phyloP scores from a whole-genome alignment of 345 rosid species.

The Crucihimalaya himalaica region DNA sequence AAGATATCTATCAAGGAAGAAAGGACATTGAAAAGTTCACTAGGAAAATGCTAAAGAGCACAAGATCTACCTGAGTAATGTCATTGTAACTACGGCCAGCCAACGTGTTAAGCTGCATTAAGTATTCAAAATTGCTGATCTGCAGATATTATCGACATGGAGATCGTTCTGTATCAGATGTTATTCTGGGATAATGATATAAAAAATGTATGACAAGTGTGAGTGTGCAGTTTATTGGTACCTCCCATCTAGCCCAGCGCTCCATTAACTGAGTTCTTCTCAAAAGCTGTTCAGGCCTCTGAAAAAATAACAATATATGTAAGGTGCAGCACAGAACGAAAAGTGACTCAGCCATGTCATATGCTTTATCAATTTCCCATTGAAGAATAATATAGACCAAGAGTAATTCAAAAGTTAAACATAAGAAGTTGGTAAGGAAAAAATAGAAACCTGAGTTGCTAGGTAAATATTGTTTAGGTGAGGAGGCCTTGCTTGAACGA shows the following conservation, averaged over 20 bases:
- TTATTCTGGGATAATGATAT: conserved; percentile 14
- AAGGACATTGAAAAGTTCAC: not conserved
- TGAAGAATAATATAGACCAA: conserved; percentile 28
- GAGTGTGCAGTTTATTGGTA: conserved; percentile 43
- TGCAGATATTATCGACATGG: conserved; percentile 46
- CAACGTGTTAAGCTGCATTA: conserved; percentile 93
- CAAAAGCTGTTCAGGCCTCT: conserved; percentile 98
- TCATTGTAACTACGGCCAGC: conserved; percentile 99
- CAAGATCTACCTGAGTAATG: conserved; percentile 81
- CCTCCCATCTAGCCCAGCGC: conserved; percentile 99
- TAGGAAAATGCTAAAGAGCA: conserved; percentile 17
- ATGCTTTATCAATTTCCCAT: conserved; percentile 16
- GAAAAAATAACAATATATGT: conserved; percentile 34
- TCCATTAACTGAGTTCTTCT: conserved; percentile 96
- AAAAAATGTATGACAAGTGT: conserved; percentile 26
- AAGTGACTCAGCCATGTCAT: conserved; percentile 16
- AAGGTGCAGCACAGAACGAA: conserved; percentile 28
- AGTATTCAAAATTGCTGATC: conserved; percentile 98
- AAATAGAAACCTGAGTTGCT: conserved; percentile 84
- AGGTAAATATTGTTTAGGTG: conserved; percentile 89
- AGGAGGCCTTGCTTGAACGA: conserved; percentile 86
- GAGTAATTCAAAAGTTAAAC: conserved; percentile 15
- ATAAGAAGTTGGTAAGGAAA: conserved; percentile 14
- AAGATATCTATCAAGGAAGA: conserved; percentile 27
- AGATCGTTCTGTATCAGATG: conserved; percentile 22